A percentile compares a stretch with the other conserved stretches of the same genome.
phyloP scores from a whole-genome alignment of 257 asterid genomes.

The Thymus quinquecostatus region DNA sequence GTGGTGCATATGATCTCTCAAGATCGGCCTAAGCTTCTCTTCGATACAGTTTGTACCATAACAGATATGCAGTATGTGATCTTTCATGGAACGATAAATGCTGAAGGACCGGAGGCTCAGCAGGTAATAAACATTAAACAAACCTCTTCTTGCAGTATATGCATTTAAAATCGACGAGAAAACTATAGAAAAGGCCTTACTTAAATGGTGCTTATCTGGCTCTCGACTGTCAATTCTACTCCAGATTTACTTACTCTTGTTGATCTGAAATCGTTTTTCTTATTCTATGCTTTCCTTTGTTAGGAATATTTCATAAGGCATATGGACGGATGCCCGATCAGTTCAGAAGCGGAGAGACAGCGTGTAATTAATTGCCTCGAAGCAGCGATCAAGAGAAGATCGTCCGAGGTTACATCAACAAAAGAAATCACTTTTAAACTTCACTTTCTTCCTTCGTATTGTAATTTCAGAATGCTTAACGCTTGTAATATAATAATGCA shows the following conservation, averaged over 20 bases:
- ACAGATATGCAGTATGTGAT: conserved; percentile 75
- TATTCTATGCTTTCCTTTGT: not conserved
- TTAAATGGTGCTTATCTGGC: no score
- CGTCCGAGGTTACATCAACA: conserved; percentile 49
- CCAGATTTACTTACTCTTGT: no score
- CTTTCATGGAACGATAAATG: conserved; percentile 59
- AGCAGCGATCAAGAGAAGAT: conserved; percentile 74
- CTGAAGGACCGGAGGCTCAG: conserved; percentile 61
- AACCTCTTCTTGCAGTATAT: not conserved
- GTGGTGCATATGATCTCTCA: conserved; percentile 53
- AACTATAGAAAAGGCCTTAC: no score
- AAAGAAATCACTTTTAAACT: not conserved
- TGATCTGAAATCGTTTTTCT: not conserved
- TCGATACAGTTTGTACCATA: conserved; percentile 67
- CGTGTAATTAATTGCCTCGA: conserved; percentile 67
- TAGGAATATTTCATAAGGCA: conserved; percentile 78
- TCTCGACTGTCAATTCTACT: no score
- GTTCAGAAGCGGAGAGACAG: conserved; percentile 64
- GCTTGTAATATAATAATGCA: conserved; percentile 17
- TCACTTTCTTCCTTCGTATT: not conserved
- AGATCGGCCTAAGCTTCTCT: conserved; percentile 69
- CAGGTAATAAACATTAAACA: conserved; percentile 41
- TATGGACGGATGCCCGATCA: conserved; percentile 62
- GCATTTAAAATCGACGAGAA: no score
- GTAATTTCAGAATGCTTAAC: not conserved